Evolutionary conservation across 2,329 filamentous ascomycete genomes (phyloP).

Genomic region (Calonectria pauciramosa): DNA sequence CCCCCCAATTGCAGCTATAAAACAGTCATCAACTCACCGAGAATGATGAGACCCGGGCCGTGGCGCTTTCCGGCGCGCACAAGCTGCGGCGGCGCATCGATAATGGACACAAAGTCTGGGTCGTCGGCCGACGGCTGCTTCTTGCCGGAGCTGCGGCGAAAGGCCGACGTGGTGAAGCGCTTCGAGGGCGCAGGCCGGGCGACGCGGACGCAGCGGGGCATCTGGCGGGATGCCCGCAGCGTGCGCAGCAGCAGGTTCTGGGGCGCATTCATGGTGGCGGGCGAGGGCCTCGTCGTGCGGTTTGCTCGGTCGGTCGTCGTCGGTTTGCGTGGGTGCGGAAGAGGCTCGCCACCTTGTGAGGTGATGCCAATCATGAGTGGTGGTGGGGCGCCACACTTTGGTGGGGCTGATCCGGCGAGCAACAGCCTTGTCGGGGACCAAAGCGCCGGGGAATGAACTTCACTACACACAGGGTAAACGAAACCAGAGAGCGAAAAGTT

Average conservation of each 20-base stretch:
- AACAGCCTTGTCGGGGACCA: background rate
- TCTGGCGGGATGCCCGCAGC: slow-evolving; percentile 37
- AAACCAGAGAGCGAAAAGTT: too few relatives aligned
- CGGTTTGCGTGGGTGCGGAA: background rate
- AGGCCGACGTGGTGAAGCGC: slow-evolving; percentile 36
- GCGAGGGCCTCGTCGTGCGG: background rate
- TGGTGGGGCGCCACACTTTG: background rate
- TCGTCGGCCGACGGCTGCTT: slow-evolving; percentile 72
- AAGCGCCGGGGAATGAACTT: background rate
- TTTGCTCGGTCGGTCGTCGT: slow-evolving; percentile 4
- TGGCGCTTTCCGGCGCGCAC: slow-evolving; percentile 81
- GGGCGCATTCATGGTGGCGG: slow-evolving; percentile 46
- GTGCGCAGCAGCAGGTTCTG: slow-evolving; percentile 43
- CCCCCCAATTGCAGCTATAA: background rate
- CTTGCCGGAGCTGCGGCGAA: slow-evolving; percentile 40
- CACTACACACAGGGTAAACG: background rate
- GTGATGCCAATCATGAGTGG: background rate
- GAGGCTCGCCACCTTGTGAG: background rate
- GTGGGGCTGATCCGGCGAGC: background rate
- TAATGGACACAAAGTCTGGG: slow-evolving; percentile 84
- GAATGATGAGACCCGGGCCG: slow-evolving; percentile 83
- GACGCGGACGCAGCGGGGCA: slow-evolving; percentile 30
- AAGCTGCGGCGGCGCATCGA: slow-evolving; percentile 87
- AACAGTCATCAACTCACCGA: slow-evolving; percentile 64
- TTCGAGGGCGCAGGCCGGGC: slow-evolving; percentile 20